Base-by-base conservation (phyloP, 495 filamentous ascomycete genomes). In the Glonium stellatum region DNA sequence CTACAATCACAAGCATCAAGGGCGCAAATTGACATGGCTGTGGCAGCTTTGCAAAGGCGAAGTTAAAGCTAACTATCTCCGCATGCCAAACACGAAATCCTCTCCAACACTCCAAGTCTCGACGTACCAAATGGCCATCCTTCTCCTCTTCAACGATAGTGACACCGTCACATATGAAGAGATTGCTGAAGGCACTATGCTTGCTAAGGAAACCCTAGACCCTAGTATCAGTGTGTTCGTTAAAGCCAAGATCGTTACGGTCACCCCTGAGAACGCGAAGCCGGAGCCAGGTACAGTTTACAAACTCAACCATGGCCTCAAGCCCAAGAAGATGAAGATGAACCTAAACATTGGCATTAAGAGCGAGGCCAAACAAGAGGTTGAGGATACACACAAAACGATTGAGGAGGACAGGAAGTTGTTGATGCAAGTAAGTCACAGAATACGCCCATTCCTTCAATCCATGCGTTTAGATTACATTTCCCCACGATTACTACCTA, bases 11-110 rank as follows among this genome's bases (percentile, higher is more conserved):
- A 99, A 97, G 79, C 93, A 99, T 71, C 92, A 83, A 59, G 93
- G 93, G 44, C 87, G 93, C 54, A 98, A 97, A 76, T 80, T 98
- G 23, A 95, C 91, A 19, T 98, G 93, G 93, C 75, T 98, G 25
- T 98, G 93, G 93, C 90, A 97, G 70, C 78, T 97, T 22, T 97
- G 89, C 79, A 98, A 97, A 75, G 93, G 95, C 58, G 93, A 99
- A 72, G 79, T 99, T 54, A 92, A 92, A 74, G 86, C 90, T 5
- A 96, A 90, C 69, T 99, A 96, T 74, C 84, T 87, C 73, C 92
- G 88, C 72, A 84, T 82, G 64, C 31, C 22, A 2, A 54, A 54
- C 12, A 80, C 84, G 56, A 97, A 96, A 75, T 86, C 89, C 12
- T 89, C 91, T 0, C 97, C 90, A 73, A 97, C 89, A n/a, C 90